Percentiles rank a stretch among this genome's conserved stretches.
Evolutionary conservation across 208 protist genomes (phyloP).

Genomic region (Trypanosoma boissoni): DNA sequence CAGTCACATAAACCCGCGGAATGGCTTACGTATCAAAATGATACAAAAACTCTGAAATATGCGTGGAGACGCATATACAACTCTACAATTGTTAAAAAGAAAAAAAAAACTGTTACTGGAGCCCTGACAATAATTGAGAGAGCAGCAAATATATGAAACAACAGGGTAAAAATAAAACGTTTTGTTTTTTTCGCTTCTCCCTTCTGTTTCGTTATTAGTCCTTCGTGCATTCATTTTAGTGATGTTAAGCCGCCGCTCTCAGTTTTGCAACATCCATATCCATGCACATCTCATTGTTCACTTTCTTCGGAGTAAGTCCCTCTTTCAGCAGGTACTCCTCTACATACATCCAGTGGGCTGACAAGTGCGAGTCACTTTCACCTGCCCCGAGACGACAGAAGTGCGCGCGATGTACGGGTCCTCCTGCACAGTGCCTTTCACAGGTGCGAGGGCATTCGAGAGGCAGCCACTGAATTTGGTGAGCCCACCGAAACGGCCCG

Average conservation of each 20-base stretch:
- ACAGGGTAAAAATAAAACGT: too few species aligned
- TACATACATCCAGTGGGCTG: slow-evolving; percentile 39
- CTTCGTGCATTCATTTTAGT: too few species aligned
- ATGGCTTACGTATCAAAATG: too few species aligned
- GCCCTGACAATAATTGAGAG: too few species aligned
- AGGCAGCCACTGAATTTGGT: slow-evolving; percentile 44
- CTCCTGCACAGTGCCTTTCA: slow-evolving; percentile 85
- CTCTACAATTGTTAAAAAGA: too few species aligned
- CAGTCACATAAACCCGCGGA: too few species aligned
- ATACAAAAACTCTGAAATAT: too few species aligned
- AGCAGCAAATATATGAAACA: too few species aligned
- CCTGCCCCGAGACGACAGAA: slow-evolving; percentile 44
- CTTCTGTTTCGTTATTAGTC: background rate
- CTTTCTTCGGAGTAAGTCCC: slow-evolving; percentile 38
- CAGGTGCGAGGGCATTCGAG: slow-evolving; percentile 44
- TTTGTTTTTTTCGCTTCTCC: background rate
- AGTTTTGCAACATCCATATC: slow-evolving; percentile 46
- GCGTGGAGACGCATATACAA: too few species aligned
- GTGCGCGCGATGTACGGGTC: slow-evolving; percentile 61
- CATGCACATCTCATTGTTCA: slow-evolving; percentile 35
- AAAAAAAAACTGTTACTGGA: too few species aligned
- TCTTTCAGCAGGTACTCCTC: slow-evolving; percentile 27
- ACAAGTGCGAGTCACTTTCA: slow-evolving; percentile 45
- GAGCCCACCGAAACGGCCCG: slow-evolving; percentile 83
- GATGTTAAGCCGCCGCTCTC: too few species aligned